Evolutionary conservation across 2,329 filamentous ascomycete species (phyloP).

Genomic region (Aspergillus quadricinctus): DNA sequence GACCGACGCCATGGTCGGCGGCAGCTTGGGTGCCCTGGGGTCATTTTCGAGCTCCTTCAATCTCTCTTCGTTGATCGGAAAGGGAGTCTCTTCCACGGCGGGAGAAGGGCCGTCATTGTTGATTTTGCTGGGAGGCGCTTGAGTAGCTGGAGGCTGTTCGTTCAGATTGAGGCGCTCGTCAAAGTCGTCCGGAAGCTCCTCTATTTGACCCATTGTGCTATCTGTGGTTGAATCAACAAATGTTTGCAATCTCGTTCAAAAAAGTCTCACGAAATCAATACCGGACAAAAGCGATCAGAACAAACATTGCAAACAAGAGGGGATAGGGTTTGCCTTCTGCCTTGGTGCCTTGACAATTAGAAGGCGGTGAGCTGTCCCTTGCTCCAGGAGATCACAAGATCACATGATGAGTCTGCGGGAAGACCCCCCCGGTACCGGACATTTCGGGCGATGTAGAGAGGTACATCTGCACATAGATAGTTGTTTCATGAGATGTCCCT

Average conservation of each 20-base stretch:
- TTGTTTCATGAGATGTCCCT: not conserved
- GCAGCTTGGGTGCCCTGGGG: constrained; percentile 43
- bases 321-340: constrained; percentile 12
- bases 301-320: constrained; percentile 30
- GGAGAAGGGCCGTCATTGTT: constrained; percentile 10
- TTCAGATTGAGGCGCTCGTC: constrained; percentile 45
- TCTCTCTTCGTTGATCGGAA: constrained; percentile 37
- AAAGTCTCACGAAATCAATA: not conserved
- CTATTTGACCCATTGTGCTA: constrained; percentile 47
- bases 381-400: too few relatives aligned
- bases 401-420: not conserved
- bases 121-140: constrained; percentile 5
- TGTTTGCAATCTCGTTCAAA: not conserved
- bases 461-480: too few relatives aligned
- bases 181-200: constrained; percentile 50
- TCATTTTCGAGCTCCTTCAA: constrained; percentile 28
- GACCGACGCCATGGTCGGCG: constrained; percentile 56
- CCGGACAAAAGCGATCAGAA: not conserved
- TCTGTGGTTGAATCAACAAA: constrained; percentile 1
- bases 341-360: not conserved
- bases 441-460: too few relatives aligned
- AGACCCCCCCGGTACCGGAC: not conserved
- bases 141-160: constrained; percentile 20
- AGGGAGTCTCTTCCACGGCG: constrained; percentile 30
- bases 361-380: not conserved